Conservation (phyloP, 495 filamentous ascomycete species). For the Hypoxylon fuscum region DNA sequence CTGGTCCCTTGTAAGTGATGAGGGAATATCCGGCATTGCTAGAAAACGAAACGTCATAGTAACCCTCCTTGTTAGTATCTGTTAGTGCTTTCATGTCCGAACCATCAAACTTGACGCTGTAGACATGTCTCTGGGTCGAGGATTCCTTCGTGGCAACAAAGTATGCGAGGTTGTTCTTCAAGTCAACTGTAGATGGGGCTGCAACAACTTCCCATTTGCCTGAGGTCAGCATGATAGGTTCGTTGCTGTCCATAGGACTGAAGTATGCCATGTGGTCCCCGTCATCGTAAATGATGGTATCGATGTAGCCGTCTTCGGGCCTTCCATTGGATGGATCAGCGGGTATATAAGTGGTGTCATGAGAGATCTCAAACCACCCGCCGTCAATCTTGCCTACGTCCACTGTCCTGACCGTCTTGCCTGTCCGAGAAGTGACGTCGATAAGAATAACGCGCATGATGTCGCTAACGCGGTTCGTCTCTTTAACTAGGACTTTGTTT, state of each 20-base stretch:
- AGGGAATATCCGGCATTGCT: constrained; percentile 80
- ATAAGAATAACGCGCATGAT: constrained; percentile 84
- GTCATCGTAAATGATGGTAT: constrained; percentile 86
- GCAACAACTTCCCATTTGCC: constrained; percentile 94
- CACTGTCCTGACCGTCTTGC: constrained; percentile 77
- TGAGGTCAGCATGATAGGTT: constrained; percentile 84
- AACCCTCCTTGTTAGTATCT: constrained; percentile 80
- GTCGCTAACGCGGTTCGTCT: constrained; percentile 95
- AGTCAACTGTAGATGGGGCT: constrained; percentile 87
- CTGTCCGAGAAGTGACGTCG: constrained; percentile 78
- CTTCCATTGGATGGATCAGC: constrained; percentile 82
- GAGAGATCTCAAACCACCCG: constrained; percentile 95
- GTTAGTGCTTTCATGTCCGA: constrained; percentile 76
- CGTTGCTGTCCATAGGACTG: constrained; percentile 82
- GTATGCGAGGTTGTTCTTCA: constrained; percentile 85
- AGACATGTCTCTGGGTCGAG: constrained; percentile 88
- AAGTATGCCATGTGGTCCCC: constrained; percentile 96
- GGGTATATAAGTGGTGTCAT: constrained; percentile 86
- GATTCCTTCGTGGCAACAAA: constrained; percentile 88
- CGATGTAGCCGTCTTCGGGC: constrained; percentile 86
- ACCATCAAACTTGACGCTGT: constrained; percentile 83
- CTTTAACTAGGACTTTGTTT: constrained; percentile 80
- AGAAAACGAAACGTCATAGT: constrained; percentile 87
- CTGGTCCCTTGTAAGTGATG: constrained; percentile 82
- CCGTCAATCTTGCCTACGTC: constrained; percentile 87